Conservation (phyloP, 2,329 filamentous ascomycete species). For the Penicillium sp. region DNA sequence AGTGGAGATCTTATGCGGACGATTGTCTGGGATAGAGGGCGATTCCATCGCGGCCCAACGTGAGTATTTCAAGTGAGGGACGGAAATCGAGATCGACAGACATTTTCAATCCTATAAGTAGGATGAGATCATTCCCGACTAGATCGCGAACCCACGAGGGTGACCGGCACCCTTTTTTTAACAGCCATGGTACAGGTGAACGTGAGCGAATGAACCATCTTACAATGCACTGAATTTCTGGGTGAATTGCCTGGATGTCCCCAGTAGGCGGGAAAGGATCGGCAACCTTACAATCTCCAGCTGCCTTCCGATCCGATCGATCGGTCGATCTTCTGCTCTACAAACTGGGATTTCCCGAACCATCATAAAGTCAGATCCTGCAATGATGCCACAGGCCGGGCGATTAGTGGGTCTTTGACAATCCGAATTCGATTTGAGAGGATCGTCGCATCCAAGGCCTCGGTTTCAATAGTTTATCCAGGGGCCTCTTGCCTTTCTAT, state of each 20-base stretch:
- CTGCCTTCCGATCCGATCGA: conserved; percentile 15
- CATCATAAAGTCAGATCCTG: conserved; percentile 7
- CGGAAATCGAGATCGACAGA: not conserved
- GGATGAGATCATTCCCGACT: not conserved
- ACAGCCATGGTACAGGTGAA: not conserved
- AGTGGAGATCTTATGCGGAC: conserved; percentile 12
- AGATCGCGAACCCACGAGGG: not conserved
- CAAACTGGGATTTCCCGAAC: not conserved
- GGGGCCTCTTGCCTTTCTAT: not conserved
- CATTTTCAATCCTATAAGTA: not conserved
- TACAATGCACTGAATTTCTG: not conserved
- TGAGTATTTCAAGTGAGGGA: not conserved
- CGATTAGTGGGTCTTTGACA: not conserved
- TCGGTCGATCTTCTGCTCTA: conserved; percentile 18
- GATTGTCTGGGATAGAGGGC: conserved; percentile 19
- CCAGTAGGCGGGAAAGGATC: conserved; percentile 9
- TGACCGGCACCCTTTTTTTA: not conserved
- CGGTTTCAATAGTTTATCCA: not conserved
- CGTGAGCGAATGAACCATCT: conserved; percentile 13
- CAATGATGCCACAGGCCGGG: not conserved
- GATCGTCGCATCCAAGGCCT: not conserved
- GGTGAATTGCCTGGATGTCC: not conserved
- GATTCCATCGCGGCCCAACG: conserved; percentile 13
- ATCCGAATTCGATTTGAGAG: not conserved
- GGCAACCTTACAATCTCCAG: conserved; percentile 1